Evolutionary conservation across 352 stramenopile species (phyloP), one percentile per base, ranked within the genome.

Genomic region (Globisporangium acanthophoron): DNA sequence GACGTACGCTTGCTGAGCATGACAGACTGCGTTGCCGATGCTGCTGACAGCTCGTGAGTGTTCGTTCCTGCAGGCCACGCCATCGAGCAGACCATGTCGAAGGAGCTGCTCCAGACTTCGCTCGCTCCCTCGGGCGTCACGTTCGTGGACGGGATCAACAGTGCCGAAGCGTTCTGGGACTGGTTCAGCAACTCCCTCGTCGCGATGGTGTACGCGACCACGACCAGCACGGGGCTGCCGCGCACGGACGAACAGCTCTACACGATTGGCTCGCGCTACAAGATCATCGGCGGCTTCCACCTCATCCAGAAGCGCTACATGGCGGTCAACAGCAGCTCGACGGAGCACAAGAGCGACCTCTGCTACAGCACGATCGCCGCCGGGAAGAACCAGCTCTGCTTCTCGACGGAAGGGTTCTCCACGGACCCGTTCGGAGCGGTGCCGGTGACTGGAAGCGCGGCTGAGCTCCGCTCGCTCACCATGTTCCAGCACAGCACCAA

Each of bases 271-370:
- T 75, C 76, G 8, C 76, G 85, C 39, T 88, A 70, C 1, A 57
- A 74, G 11, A 86, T 90, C 40, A 64, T 87, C 16, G 74, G 76
- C 1, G 78, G 78, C n/a, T 90, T 90, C 60, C 70, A 86, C 46
- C 21, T 90, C 35, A 54, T 80, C 45, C 80, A 90, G 56, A 73
- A 59, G 41, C 61, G 78, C 7, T 87, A 82, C 52, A 55, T 59
- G 11, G 65, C 66, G 3, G 63, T 87, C 47, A 87, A 87, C 41
- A 80, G 71, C 41, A 78, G 67, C 9, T 65, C 74, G 4, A 37
- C 59, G 0, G 59, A 54, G 3, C 76, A 78, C 21, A 78, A 73
- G 59, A 64, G 64, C 37, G 71, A 64, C 15, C 69, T 46, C 39
- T 87, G 78, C 56, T 87, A 85, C 53, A 87, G 69, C 45, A 68